A percentile compares a stretch with the other conserved stretches of the same genome.
These are phyloP conservation scores for Termitomyces sp. DNA, from an alignment of 768 basidiomycete species.

Conservation along the genomic window DNA sequence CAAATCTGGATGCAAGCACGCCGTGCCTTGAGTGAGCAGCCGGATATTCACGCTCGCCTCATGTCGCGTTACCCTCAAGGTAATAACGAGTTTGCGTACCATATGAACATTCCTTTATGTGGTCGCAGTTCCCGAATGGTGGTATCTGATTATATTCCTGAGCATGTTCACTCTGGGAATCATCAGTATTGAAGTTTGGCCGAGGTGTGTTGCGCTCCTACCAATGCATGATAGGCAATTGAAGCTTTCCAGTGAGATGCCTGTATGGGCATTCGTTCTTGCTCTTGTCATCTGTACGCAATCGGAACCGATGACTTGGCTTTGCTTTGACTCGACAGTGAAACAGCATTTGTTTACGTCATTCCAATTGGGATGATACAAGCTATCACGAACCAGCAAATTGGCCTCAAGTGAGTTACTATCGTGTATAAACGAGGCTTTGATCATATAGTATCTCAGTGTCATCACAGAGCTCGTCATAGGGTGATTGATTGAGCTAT, in stretches of 20 bases:
- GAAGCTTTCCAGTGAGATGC: constrained; percentile 35
- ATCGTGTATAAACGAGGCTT: neutral
- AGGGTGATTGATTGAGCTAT: constrained; percentile 37
- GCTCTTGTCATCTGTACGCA: constrained; percentile 52
- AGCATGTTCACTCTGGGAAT: constrained; percentile 64
- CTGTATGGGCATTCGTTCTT: constrained; percentile 53
- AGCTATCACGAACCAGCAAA: constrained; percentile 77
- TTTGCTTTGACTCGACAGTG: constrained; percentile 15
- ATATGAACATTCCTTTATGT: neutral
- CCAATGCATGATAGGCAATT: neutral
- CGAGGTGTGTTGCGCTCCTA: constrained; percentile 17
- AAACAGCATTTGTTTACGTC: constrained; percentile 52
- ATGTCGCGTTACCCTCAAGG: constrained; percentile 68
- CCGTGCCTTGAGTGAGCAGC: constrained; percentile 68
- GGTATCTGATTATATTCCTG: constrained; percentile 69
- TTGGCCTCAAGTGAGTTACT: constrained; percentile 43
- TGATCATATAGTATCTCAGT: constrained; percentile 37
- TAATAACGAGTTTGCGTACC: neutral
- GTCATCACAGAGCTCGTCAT: constrained; percentile 80
- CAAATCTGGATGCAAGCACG: constrained; percentile 71
- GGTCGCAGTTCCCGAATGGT: constrained; percentile 66
- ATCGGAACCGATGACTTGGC: neutral
- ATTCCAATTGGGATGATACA: constrained; percentile 64
- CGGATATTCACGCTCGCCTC: constrained; percentile 81
- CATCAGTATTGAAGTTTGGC: constrained; percentile 68